Percentiles rank a stretch among this genome's conserved stretches.
Conservation (phyloP, 768 basidiomycete species). For the Amanita exitialis region DNA sequence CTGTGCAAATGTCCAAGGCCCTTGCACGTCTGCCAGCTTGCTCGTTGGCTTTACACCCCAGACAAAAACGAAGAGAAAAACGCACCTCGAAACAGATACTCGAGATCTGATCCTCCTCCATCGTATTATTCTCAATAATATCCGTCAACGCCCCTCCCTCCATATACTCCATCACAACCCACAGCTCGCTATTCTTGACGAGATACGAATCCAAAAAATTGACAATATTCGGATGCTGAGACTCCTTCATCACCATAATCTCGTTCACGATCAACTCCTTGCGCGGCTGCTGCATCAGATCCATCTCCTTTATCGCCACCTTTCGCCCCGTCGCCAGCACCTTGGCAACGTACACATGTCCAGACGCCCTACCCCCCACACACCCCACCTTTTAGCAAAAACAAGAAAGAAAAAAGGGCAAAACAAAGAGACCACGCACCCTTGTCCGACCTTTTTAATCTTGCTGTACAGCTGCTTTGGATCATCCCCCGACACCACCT, state of each 20-base stretch:
- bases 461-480: constrained; percentile 88
- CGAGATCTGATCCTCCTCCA: constrained; percentile 93
- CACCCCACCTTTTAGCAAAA: constrained; percentile 12
- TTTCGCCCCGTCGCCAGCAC: constrained; percentile 74
- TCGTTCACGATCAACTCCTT: constrained; percentile 98
- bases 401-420: constrained; percentile 1
- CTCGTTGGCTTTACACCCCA: too few relatives aligned
- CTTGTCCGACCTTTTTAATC: constrained; percentile 98
- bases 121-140: constrained; percentile 92
- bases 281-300: constrained; percentile 85
- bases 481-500: constrained; percentile 80
- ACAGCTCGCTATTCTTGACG: constrained; percentile 79
- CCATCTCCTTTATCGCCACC: constrained; percentile 98
- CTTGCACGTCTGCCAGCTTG: constrained; percentile 96
- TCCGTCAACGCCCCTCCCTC: constrained; percentile 96
- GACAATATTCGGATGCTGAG: constrained; percentile 94
- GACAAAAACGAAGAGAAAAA: too few relatives aligned
- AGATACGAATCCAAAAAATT: constrained; percentile 91
- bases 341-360: constrained; percentile 97
- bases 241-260: constrained; percentile 98
- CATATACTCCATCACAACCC: constrained; percentile 99
- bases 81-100: constrained; percentile 86
- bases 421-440: constrained; percentile 43
- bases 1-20: constrained; percentile 89
- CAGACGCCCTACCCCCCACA: constrained; percentile 64